Conservation (phyloP, 352 stramenopile genomes). For the Globisporangium sylvaticum region DNA sequence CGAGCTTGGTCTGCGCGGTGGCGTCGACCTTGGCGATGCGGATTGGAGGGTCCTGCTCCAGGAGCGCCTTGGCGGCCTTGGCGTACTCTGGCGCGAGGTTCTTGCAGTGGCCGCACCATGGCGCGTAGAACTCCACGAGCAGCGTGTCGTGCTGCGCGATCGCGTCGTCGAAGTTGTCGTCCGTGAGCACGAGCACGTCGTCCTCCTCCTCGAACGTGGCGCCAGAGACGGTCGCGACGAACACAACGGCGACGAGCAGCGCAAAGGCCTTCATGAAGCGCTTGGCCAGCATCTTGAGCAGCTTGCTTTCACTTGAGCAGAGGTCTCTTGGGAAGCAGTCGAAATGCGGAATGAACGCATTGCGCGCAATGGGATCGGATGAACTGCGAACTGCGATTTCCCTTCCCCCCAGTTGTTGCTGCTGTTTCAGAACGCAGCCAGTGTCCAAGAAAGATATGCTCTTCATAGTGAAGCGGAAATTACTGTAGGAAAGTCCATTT, state of each 20-base stretch:
- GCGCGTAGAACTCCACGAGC: constrained; percentile 94
- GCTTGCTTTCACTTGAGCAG: constrained; percentile 10
- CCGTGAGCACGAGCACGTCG: constrained; percentile 88
- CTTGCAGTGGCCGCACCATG: constrained; percentile 95
- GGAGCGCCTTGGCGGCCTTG: constrained; percentile 78
- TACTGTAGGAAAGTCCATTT: constrained; percentile 6
- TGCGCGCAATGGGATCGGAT: neutral
- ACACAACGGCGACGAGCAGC: constrained; percentile 47
- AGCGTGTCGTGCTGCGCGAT: constrained; percentile 81
- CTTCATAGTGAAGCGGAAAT: neutral
- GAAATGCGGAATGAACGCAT: constrained; percentile 45
- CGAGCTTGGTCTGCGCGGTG: constrained; percentile 76
- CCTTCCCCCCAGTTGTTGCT: neutral
- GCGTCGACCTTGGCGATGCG: constrained; percentile 89
- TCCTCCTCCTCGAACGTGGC: constrained; percentile 84
- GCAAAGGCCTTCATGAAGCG: constrained; percentile 36
- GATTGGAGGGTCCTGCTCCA: constrained; percentile 68
- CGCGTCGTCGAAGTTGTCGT: constrained; percentile 90
- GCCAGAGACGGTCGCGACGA: constrained; percentile 28
- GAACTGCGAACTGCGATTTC: no score
- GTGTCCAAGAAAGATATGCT: constrained; percentile 6
- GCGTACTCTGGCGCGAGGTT: constrained; percentile 87
- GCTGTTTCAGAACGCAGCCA: neutral
- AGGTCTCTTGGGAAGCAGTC: constrained; percentile 9
- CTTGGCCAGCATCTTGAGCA: constrained; percentile 55